A percentile compares a stretch with the other conserved stretches of the same genome.
phyloP scores from a whole-genome alignment of 208 protist species.

The Trypanosomatidae sp. region DNA sequence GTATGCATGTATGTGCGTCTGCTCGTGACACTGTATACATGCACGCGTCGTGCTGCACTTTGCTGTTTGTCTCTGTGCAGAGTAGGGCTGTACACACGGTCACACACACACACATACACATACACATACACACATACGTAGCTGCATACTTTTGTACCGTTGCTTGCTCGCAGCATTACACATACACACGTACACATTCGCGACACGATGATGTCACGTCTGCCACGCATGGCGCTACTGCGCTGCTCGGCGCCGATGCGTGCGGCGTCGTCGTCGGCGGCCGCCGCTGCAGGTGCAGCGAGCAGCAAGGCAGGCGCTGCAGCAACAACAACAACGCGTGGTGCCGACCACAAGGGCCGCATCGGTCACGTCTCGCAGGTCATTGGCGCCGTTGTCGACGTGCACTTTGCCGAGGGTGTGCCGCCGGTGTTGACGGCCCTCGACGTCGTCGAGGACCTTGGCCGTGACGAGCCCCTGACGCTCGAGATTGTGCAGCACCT shows the following conservation, averaged over 20 bases:
- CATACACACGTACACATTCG: constrained; percentile 4
- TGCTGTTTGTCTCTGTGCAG: no score
- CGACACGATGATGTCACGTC: constrained; percentile 31
- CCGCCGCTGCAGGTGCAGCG: constrained; percentile 5
- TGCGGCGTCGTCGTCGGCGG: constrained; percentile 2
- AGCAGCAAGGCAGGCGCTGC: constrained; percentile 6
- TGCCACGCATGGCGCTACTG: constrained; percentile 22
- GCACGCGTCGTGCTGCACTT: no score
- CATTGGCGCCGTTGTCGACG: constrained; percentile 98
- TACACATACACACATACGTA: no score
- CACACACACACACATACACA: constrained; percentile 67
- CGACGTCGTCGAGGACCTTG: constrained; percentile 80
- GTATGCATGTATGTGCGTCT: no score
- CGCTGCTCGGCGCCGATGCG: not conserved
- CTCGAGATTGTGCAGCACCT: constrained; percentile 97
- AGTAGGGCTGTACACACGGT: no score
- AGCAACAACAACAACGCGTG: no score
- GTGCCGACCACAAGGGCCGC: constrained; percentile 67
- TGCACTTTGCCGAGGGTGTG: constrained; percentile 93
- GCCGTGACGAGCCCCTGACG: constrained; percentile 81
- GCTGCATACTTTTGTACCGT: constrained; percentile 6
- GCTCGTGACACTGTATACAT: no score
- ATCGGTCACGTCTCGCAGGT: constrained; percentile 88
- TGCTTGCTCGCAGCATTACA: not conserved
- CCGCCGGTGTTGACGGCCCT: constrained; percentile 95